A percentile compares a stretch with the other conserved stretches of the same genome.
phyloP scores from a whole-genome alignment of 2,329 filamentous ascomycete genomes.

The Bipolaris bicolor region DNA sequence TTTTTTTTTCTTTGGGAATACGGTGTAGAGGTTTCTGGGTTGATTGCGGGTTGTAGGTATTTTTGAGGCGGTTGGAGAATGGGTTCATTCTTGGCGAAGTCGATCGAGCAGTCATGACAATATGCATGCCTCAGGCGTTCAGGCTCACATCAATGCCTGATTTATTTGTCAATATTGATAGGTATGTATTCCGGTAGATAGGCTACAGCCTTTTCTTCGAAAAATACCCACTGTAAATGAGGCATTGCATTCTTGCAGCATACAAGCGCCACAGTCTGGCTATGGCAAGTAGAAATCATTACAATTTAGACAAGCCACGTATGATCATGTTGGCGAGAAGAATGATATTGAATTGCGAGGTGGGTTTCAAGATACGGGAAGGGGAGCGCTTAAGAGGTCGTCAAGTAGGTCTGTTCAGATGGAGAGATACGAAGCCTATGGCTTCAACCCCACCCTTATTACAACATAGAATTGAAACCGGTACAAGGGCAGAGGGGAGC shows the following conservation, averaged over 20 bases:
- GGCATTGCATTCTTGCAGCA: neutral
- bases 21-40: too few relatives aligned
- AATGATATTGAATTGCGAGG: neutral
- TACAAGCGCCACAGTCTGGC: neutral
- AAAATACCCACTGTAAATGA: neutral
- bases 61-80: too few relatives aligned
- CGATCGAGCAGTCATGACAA: too few relatives aligned
- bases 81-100: too few relatives aligned
- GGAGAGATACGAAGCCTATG: neutral
- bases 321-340: neutral
- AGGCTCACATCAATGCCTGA: neutral
- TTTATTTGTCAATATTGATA: neutral
- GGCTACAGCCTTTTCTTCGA: neutral
- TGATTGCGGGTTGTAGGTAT: too few relatives aligned
- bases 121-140: neutral
- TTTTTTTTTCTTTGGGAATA: too few relatives aligned
- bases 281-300: neutral
- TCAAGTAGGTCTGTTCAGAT: neutral
- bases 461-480: too few relatives aligned
- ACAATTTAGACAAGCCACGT: neutral
- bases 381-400: slow-evolving; percentile 1
- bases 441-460: too few relatives aligned
- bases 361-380: neutral
- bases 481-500: too few relatives aligned
- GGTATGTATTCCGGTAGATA: neutral